These are phyloP conservation scores for Cornus suecica DNA, from an alignment of 148 eudicot species.

Conservation along the genomic window DNA sequence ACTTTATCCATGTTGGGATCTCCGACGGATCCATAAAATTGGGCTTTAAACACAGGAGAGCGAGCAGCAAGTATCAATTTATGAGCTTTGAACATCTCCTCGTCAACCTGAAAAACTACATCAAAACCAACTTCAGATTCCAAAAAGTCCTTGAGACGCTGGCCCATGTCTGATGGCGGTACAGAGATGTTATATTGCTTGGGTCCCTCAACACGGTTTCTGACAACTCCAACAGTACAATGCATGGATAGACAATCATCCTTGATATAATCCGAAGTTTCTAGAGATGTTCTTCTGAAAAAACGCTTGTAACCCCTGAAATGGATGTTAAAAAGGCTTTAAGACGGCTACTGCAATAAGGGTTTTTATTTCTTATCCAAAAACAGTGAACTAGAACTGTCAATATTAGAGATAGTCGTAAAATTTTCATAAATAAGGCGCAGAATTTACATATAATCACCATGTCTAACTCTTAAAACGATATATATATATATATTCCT, in stretches of 20 bases:
- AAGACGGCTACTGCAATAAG: background rate
- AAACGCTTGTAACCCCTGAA: constrained; percentile 97
- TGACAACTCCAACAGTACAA: constrained; percentile 93
- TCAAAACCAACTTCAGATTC: constrained; percentile 71
- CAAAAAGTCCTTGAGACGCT: constrained; percentile 46
- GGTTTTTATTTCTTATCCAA: background rate
- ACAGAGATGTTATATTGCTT: constrained; percentile 46
- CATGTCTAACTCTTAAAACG: background rate
- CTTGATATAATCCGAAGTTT: constrained; percentile 65
- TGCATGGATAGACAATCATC: constrained; percentile 68
- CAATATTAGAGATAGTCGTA: background rate
- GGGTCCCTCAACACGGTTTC: constrained; percentile 76
- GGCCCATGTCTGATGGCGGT: constrained; percentile 79
- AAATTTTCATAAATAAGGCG: background rate
- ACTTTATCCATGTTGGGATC: constrained; percentile 58
- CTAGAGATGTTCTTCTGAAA: constrained; percentile 55
- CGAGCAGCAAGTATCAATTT: constrained; percentile 88
- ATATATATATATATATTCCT: too few relatives aligned
- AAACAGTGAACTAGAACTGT: background rate
- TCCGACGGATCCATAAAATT: constrained; percentile 84
- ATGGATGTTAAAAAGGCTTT: constrained; percentile 12
- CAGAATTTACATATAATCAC: background rate
- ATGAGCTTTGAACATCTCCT: constrained; percentile 80
- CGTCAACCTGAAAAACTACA: constrained; percentile 67
- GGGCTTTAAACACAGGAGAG: constrained; percentile 93